A percentile compares a stretch with the other conserved stretches of the same genome.
Conservation (phyloP, 2,329 filamentous ascomycete species). For the Alternaria ethzedia region DNA sequence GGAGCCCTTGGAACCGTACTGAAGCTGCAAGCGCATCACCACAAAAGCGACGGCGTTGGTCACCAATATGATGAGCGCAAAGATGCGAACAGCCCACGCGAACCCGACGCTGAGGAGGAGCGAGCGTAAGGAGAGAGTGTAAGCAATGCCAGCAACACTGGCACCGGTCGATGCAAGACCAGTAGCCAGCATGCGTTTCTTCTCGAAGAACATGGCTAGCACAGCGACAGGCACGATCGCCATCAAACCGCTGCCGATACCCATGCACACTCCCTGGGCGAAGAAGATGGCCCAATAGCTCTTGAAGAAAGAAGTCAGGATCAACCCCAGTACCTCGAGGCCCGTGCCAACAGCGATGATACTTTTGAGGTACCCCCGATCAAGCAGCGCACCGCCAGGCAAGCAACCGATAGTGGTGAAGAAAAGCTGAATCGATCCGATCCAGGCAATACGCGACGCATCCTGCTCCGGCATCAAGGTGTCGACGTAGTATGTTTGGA, state of each 20-base stretch:
- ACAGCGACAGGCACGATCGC: conserved; percentile 32
- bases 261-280: conserved; percentile 44
- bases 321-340: conserved; percentile 31
- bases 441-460: conserved; percentile 42
- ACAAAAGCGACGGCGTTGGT: conserved; percentile 18
- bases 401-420: conserved; percentile 44
- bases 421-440: conserved; percentile 45
- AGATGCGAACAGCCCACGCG: conserved; percentile 33
- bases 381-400: conserved; percentile 36
- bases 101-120: conserved; percentile 42
- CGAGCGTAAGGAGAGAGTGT: conserved; percentile 37
- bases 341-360: conserved; percentile 39
- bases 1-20: conserved; percentile 19
- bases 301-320: conserved; percentile 25
- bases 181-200: conserved; percentile 41
- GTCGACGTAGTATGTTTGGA: conserved; percentile 42
- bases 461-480: conserved; percentile 17
- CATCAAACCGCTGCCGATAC: conserved; percentile 43
- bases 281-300: conserved; percentile 33
- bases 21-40: conserved; percentile 21
- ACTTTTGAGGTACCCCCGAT: conserved; percentile 38
- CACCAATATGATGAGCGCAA: conserved; percentile 16
- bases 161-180: conserved; percentile 43
- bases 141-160: conserved; percentile 44
- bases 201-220: conserved; percentile 46